Evolutionary conservation across 2,329 filamentous ascomycete species (phyloP).

Genomic region (Rhexocercosporidium sp.): DNA sequence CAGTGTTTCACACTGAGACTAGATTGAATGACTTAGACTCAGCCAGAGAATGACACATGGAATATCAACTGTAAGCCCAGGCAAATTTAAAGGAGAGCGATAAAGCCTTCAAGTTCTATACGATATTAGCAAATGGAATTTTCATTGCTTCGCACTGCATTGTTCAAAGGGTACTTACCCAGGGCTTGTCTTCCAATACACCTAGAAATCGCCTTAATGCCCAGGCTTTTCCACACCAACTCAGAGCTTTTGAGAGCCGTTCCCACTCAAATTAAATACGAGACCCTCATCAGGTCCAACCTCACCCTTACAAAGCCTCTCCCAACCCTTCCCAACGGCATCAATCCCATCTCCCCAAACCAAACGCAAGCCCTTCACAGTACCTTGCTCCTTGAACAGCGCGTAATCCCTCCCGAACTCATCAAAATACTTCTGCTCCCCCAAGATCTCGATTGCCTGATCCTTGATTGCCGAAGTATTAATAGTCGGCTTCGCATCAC

Average conservation of each 20-base stretch:
- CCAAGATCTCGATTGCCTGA: conserved; percentile 26
- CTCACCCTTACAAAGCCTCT: conserved; percentile 32
- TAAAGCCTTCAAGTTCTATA: neutral
- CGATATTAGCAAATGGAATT: neutral
- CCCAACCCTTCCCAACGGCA: conserved; percentile 33
- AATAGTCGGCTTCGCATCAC: conserved; percentile 16
- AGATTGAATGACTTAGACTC: too few relatives aligned
- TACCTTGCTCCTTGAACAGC: conserved; percentile 25
- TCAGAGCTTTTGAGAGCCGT: neutral
- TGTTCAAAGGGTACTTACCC: neutral
- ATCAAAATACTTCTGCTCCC: conserved; percentile 28
- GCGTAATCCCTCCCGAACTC: conserved; percentile 24
- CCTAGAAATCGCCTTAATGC: neutral
- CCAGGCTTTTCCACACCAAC: neutral
- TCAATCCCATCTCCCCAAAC: conserved; percentile 36
- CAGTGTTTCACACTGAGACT: too few relatives aligned
- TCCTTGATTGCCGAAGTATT: conserved; percentile 29
- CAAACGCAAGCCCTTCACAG: conserved; percentile 26
- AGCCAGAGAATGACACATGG: too few relatives aligned
- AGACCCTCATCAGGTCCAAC: conserved; percentile 31
- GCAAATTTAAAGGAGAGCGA: neutral
- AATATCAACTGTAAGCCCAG: neutral
- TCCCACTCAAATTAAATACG: conserved; percentile 23
- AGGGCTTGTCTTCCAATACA: neutral
- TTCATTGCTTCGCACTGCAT: neutral